Evolutionary conservation across 2,329 filamentous ascomycete species (phyloP), one percentile per base, ranked within the genome.

Genomic region (Penicillium capsulatum): DNA sequence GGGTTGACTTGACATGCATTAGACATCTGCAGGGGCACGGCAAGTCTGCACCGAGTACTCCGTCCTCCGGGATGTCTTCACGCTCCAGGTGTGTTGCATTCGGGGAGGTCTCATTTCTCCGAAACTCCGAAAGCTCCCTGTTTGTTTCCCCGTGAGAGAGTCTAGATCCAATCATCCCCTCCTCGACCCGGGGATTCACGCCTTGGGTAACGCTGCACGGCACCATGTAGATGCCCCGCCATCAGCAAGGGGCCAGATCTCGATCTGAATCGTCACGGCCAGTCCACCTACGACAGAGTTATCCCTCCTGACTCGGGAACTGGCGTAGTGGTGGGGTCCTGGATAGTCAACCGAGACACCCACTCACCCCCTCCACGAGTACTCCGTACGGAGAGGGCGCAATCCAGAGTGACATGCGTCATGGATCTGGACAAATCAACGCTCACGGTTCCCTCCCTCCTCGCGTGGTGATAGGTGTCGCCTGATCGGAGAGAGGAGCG

Each of bases 381-480:
- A 22, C 34, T 16, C 17, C n/a, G 28, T 39, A 15, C 32, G 22
- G 33, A 36, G 24, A 36, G 33, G 27, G 32, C 26, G 19, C 24
- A 33, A 40, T 17, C n/a, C n/a, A 22, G 30, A 29, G 37, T 36
- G 37, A 37, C 41, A 40, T 36, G 33, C 33, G 17, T 35, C 34
- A 40, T 42, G 34, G 39, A 41, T 48, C 34, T 24, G 14, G 40
- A 14, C 51, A 48, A 54, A 40, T 49, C 36, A 48, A 15, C 20
- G 8, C 9, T 14, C 19, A 11, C 7, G 39, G 38, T 30, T 36
- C 11, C 10, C 10, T 48, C 41, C 33, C 28, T 46, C 40, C 38
- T 41, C 34, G 38, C 24, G 31, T 44, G 37, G 17, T 51, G 44
- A 54, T 54, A 49, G 50, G 45, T 48, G 49, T 54, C 50, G 50